Evolutionary conservation across 2,329 filamentous ascomycete genomes (phyloP), one percentile per base, ranked within the genome.

Genomic region (Sclerotinia spermophila): DNA sequence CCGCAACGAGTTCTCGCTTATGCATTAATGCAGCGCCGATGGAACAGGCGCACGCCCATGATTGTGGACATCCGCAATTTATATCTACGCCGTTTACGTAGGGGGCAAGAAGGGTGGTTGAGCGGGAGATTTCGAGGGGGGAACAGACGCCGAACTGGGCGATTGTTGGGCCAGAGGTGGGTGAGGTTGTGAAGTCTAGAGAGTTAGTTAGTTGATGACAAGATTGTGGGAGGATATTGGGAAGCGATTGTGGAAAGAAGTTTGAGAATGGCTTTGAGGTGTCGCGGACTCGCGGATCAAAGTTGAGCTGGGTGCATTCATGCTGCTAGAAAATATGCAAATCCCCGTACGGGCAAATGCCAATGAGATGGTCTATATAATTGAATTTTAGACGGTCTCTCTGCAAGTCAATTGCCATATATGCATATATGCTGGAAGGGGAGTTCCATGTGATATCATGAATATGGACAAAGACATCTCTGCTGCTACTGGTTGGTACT

Each of bases 51-150:
- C 90, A 90, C 0, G 90, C 90, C 90, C 90, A 92, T 8, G 86
- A 86, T 79, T 92, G 90, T 11, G 90, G 90, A 76, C 90, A 92
- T 17, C 90, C 90, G 79, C 90, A 92, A 81, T 92, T 92, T 55
- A 92, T 82, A 75, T 92, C 89, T 4, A 92, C 85, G 73, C 90
- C 90, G 75, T 85, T 85, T 67, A 87, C 86, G 77, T 82, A 87
- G 2, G 89, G 89, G 0, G 84, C 86, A 3, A 88, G 87, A 62
- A 92, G 84, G 33, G 85, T 83, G 0, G 89, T 85, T 17, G 90
- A 89, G 42, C 89, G 84, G 21, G 87, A 83, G 59, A 92, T 83
- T 77, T 92, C 90, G 5, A 83, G 76, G 10, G 89, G 84, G 6
- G 83, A 84, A 75, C 87, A 90, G 73, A 87, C 84, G 61, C 89